These are phyloP conservation scores for Pseudopyrenochaeta lycopersici DNA, from an alignment of 2,329 filamentous ascomycete genomes.

Conservation along the genomic window DNA sequence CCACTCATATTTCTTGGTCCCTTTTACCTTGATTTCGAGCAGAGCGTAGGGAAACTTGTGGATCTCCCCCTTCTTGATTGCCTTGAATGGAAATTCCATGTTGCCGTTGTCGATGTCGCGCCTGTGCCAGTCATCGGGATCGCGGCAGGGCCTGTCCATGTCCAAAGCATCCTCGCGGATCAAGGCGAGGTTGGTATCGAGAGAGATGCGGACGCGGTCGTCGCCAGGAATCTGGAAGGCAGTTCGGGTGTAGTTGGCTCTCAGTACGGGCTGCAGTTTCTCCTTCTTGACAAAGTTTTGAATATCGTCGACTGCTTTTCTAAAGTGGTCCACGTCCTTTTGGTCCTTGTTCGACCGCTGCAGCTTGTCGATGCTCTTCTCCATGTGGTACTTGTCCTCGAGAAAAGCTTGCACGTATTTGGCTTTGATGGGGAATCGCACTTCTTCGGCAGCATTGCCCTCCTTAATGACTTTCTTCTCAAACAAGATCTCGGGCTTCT, in stretches of 20 bases:
- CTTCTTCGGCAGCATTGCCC: slow-evolving; percentile 79
- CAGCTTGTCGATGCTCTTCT: slow-evolving; percentile 89
- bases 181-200: slow-evolving; percentile 91
- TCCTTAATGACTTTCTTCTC: slow-evolving; percentile 89
- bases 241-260: slow-evolving; percentile 92
- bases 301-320: slow-evolving; percentile 76
- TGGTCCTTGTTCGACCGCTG: slow-evolving; percentile 72
- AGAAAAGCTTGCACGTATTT: slow-evolving; percentile 93
- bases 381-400: slow-evolving; percentile 86
- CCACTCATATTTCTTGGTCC: slow-evolving; percentile 80
- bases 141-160: slow-evolving; percentile 82
- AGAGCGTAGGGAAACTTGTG: slow-evolving; percentile 89
- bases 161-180: slow-evolving; percentile 82
- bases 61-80: slow-evolving; percentile 90
- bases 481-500: slow-evolving; percentile 80
- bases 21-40: slow-evolving; percentile 86
- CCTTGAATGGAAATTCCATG: slow-evolving; percentile 87
- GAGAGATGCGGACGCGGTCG: slow-evolving; percentile 86
- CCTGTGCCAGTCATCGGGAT: slow-evolving; percentile 89
- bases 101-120: slow-evolving; percentile 83
- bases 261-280: slow-evolving; percentile 81
- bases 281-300: slow-evolving; percentile 81
- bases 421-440: slow-evolving; percentile 85
- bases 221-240: slow-evolving; percentile 97
- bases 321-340: slow-evolving; percentile 73